These are phyloP conservation scores for Candida ortonii DNA, from an alignment of 805 yeast species.

Conservation along the genomic window DNA sequence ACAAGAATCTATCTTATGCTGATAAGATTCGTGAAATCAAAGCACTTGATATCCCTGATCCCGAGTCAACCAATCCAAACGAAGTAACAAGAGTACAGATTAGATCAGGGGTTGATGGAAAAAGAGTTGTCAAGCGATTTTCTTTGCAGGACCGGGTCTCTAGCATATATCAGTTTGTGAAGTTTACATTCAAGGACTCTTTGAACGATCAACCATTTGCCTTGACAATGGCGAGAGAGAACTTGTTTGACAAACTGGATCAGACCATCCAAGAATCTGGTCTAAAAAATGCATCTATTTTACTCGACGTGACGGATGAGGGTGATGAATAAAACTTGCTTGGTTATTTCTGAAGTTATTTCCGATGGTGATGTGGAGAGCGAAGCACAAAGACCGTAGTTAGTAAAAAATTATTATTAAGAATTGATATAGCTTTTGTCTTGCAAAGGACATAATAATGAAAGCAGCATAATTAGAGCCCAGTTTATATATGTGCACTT, in stretches of 20 bases:
- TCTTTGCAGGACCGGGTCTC: constrained; percentile 54
- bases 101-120: constrained; percentile 78
- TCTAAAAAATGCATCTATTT: constrained; percentile 74
- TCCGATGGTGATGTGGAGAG: too few species aligned
- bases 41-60: constrained; percentile 54
- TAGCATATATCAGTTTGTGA: constrained; percentile 62
- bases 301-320: constrained; percentile 54
- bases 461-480: too few species aligned
- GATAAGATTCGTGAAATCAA: constrained; percentile 17
- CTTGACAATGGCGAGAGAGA: constrained; percentile 54
- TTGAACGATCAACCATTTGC: constrained; percentile 47
- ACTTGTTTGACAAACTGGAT: constrained; percentile 53
- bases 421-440: too few species aligned
- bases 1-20: constrained; percentile 16
- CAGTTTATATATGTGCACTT: too few species aligned
- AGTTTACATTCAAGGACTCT: constrained; percentile 49
- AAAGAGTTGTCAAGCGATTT: constrained; percentile 72
- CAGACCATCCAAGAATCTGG: constrained; percentile 70
- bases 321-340: constrained; percentile 17
- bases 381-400: too few species aligned
- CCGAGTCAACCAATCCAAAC: constrained; percentile 46
- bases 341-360: too few species aligned
- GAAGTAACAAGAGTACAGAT: constrained; percentile 78
- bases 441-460: too few species aligned
- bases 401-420: too few species aligned